phyloP scores from a whole-genome alignment of 1,139 yeast genomes.

The Pichia sp. region DNA sequence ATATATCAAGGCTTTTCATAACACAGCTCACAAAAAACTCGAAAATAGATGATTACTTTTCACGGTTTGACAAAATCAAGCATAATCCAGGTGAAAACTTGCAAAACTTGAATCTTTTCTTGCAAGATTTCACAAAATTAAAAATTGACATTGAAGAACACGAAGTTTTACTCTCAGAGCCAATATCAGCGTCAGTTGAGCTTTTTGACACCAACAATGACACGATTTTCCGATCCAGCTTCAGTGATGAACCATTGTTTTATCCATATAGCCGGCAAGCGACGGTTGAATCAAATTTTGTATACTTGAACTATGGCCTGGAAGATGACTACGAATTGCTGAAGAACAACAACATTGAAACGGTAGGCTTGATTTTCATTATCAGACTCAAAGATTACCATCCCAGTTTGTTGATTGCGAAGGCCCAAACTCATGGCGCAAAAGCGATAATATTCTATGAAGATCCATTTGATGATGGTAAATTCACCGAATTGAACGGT shows the following conservation, averaged over 20 bases:
- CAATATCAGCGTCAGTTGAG: slow-evolving; percentile 38
- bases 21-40: slow-evolving; percentile 27
- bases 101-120: slow-evolving; percentile 27
- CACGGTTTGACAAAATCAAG: slow-evolving; percentile 28
- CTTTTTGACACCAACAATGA: slow-evolving; percentile 28
- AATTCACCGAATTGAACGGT: slow-evolving; percentile 32
- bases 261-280: slow-evolving; percentile 31
- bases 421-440: slow-evolving; percentile 27
- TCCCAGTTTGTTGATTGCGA: slow-evolving; percentile 26
- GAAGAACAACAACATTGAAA: slow-evolving; percentile 14
- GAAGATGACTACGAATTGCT: slow-evolving; percentile 24
- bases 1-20: slow-evolving; percentile 45
- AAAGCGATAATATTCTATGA: slow-evolving; percentile 27
- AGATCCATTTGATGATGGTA: slow-evolving; percentile 38
- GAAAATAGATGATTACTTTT: slow-evolving; percentile 30
- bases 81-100: slow-evolving; percentile 38
- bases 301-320: slow-evolving; percentile 28
- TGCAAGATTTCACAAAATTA: slow-evolving; percentile 12
- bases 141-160: slow-evolving; percentile 47
- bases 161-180: slow-evolving; percentile 48
- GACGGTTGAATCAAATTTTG: slow-evolving; percentile 22
- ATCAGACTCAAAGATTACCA: slow-evolving; percentile 24
- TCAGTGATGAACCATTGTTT: slow-evolving; percentile 35
- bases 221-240: slow-evolving; percentile 10
- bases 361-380: slow-evolving; percentile 25